phyloP scores from a whole-genome alignment of 2,329 filamentous ascomycete genomes.

The Neodidymelliopsis sp. region DNA sequence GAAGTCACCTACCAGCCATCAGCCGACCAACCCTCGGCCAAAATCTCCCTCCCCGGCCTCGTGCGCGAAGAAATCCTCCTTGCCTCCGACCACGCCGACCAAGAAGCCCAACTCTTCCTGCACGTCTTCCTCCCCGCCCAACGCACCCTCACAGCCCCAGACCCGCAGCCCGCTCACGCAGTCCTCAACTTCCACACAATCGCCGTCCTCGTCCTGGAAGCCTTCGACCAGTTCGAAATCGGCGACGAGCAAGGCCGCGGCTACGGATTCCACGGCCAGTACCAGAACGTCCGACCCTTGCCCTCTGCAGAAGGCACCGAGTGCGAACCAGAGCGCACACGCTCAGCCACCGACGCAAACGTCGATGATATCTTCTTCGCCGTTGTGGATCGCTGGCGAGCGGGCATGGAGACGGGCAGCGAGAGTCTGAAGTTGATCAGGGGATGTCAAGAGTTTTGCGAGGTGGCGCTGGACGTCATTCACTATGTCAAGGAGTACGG shows the following conservation, averaged over 20 bases:
- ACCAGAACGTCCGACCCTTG: background rate
- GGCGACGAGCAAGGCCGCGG: conserved; percentile 31
- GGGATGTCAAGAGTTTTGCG: conserved; percentile 44
- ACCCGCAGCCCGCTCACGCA: conserved; percentile 30
- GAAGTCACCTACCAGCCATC: conserved; percentile 23
- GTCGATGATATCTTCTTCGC: conserved; percentile 45
- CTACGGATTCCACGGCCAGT: conserved; percentile 10
- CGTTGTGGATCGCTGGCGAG: conserved; percentile 42
- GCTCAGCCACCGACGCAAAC: conserved; percentile 24
- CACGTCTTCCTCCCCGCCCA: conserved; percentile 41
- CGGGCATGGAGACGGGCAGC: conserved; percentile 27
- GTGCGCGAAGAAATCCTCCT: conserved; percentile 43
- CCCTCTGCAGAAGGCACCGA: no score
- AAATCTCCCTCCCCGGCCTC: conserved; percentile 50
- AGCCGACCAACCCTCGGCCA: conserved; percentile 26
- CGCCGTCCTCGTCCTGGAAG: conserved; percentile 42
- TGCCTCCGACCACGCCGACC: conserved; percentile 29
- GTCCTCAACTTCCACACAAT: conserved; percentile 47
- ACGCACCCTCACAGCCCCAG: conserved; percentile 21
- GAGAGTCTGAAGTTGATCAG: conserved; percentile 29
- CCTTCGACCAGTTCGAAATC: conserved; percentile 33
- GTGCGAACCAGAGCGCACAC: background rate
- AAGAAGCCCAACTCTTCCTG: conserved; percentile 38
- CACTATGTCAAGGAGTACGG: conserved; percentile 42
- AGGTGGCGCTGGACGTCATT: conserved; percentile 41